A percentile compares a stretch with the other conserved stretches of the same genome.
Evolutionary conservation across 352 stramenopile genomes (phyloP).

Genomic region (Phytophthora hybrid): DNA sequence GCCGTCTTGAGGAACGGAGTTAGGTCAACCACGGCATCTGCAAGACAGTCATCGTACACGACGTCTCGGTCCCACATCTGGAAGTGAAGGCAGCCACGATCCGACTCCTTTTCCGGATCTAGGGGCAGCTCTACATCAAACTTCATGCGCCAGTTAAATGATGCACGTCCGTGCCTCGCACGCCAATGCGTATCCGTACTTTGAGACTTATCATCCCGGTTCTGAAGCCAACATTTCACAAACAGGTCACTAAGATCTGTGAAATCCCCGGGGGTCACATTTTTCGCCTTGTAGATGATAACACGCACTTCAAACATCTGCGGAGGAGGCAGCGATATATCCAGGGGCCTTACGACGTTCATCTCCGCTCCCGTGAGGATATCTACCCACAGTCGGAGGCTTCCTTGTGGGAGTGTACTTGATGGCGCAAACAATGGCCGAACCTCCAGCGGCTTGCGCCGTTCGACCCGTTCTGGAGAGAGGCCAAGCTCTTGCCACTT

Average conservation of each 20-base stretch:
- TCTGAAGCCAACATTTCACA: conserved; percentile 91
- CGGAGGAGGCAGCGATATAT: conserved; percentile 83
- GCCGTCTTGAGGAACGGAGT: conserved; percentile 69
- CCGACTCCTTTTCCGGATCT: conserved; percentile 69
- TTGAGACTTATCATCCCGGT: conserved; percentile 71
- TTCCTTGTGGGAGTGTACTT: conserved; percentile 75
- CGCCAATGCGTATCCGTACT: conserved; percentile 94
- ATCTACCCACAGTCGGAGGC: conserved; percentile 88
- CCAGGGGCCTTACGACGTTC: conserved; percentile 67
- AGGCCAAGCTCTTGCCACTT: conserved; percentile 84
- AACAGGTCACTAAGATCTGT: conserved; percentile 92
- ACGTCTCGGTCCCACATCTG: conserved; percentile 87
- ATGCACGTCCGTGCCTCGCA: conserved; percentile 84
- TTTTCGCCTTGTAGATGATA: conserved; percentile 92
- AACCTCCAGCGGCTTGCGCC: conserved; percentile 70
- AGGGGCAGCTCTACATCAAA: conserved; percentile 88
- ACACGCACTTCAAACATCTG: conserved; percentile 92
- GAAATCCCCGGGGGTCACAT: conserved; percentile 86
- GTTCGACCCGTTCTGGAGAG: conserved; percentile 37
- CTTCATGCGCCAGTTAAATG: conserved; percentile 95
- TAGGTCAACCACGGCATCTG: conserved; percentile 77
- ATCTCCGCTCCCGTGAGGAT: conserved; percentile 86
- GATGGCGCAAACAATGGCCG: conserved; percentile 77
- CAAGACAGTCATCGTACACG: conserved; percentile 80
- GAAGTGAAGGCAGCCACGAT: conserved; percentile 77